A percentile compares a stretch with the other conserved stretches of the same genome.
phyloP scores from a whole-genome alignment of 2,329 filamentous ascomycete species.

The Rutstroemia sydowiana region DNA sequence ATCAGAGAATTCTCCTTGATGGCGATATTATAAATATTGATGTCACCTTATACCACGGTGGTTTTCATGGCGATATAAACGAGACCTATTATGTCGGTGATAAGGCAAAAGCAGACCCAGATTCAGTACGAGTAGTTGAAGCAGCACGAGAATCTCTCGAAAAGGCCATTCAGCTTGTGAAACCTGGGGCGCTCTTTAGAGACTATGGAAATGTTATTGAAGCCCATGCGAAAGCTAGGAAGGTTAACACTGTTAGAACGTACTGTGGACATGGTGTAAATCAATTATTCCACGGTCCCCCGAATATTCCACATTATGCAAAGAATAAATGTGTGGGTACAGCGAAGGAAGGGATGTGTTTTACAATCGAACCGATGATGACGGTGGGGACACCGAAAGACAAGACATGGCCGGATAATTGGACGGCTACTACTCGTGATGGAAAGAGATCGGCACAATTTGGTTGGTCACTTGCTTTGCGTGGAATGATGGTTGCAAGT shows the following conservation, averaged over 20 bases:
- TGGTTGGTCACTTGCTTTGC: conserved; percentile 43
- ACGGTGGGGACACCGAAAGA: conserved; percentile 84
- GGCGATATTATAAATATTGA: conserved; percentile 98
- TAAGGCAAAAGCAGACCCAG: conserved; percentile 73
- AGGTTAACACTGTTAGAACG: conserved; percentile 87
- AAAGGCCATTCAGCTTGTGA: conserved; percentile 84
- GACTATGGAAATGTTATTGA: conserved; percentile 94
- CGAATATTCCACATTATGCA: conserved; percentile 93
- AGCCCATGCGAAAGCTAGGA: conserved; percentile 78
- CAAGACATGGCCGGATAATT: conserved; percentile 97
- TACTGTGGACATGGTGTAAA: conserved; percentile 98
- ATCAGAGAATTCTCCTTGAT: conserved; percentile 77
- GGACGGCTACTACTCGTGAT: conserved; percentile 91
- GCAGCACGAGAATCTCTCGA: conserved; percentile 82
- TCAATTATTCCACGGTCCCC: conserved; percentile 84
- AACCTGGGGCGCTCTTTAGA: conserved; percentile 85
- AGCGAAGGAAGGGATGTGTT: conserved; percentile 95
- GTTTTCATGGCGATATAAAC: conserved; percentile 94
- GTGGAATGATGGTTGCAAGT: conserved; percentile 12
- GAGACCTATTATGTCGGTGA: conserved; percentile 98
- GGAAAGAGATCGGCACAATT: conserved; percentile 90
- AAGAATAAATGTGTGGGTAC: conserved; percentile 97
- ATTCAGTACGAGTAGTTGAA: conserved; percentile 85
- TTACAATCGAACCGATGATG: conserved; percentile 99
- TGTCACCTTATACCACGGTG: conserved; percentile 86